Conservation (phyloP, 2,329 filamentous ascomycete genomes). For the Colletotrichum noveboracense region DNA sequence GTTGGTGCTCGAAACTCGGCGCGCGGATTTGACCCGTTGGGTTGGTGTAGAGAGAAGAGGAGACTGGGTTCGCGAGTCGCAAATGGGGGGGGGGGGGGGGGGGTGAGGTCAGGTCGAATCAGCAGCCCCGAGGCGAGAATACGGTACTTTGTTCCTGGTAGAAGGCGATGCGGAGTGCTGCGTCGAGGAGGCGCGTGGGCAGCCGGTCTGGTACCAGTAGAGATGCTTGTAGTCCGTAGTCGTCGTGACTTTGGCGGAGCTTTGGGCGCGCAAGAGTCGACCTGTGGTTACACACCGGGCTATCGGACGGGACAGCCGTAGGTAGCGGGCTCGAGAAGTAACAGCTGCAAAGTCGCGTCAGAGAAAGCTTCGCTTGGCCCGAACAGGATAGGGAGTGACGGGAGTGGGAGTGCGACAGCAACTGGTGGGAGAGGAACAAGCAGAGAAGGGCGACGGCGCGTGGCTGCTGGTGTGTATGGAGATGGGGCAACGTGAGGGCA, state of each 20-base stretch:
- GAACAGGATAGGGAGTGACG: constrained; percentile 6
- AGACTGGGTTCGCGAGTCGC: constrained; percentile 4
- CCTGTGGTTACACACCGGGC: constrained; percentile 23
- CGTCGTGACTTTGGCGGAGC: constrained; percentile 10
- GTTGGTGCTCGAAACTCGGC: constrained; percentile 18
- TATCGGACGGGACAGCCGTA: constrained; percentile 20
- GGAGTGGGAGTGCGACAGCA: not conserved
- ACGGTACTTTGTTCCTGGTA: constrained; percentile 6
- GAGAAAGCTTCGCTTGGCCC: constrained; percentile 29
- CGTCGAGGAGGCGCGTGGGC: constrained; percentile 9
- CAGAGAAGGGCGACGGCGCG: constrained; percentile 11
- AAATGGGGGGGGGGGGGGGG: constrained; percentile 2
- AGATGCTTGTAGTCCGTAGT: not conserved
- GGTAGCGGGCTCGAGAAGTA: constrained; percentile 14
- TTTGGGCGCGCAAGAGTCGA: constrained; percentile 14
- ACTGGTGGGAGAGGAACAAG: constrained; percentile 11
- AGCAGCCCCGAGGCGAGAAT: constrained; percentile 1
- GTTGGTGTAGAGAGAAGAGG: not conserved
- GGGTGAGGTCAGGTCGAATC: constrained; percentile 16
- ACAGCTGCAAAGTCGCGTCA: constrained; percentile 43
- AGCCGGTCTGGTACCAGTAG: constrained; percentile 13
- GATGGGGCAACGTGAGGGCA: not conserved
- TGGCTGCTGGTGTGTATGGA: constrained; percentile 4
- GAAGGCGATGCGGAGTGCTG: constrained; percentile 18
- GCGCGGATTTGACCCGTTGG: constrained; percentile 8